These are phyloP conservation scores for Cladosporium sp. DNA, from an alignment of 2,329 filamentous ascomycete species.

Conservation along the genomic window DNA sequence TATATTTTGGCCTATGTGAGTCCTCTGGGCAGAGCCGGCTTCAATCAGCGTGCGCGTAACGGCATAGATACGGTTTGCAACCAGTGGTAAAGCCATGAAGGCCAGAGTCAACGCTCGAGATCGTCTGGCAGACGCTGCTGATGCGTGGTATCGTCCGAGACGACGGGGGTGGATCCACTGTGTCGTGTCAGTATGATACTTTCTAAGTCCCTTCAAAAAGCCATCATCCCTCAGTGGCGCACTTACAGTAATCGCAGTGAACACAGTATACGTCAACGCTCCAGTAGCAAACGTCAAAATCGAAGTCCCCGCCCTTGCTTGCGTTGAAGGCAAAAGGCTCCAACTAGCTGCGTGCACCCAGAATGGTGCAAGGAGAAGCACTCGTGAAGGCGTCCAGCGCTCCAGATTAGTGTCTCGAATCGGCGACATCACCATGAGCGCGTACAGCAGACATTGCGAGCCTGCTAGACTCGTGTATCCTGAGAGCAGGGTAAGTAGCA, in stretches of 20 bases:
- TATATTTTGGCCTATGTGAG: not conserved
- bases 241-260: conserved; percentile 13
- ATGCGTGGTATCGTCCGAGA: conserved; percentile 7
- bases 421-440: conserved; percentile 14
- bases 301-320: not conserved
- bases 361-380: not conserved
- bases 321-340: not conserved
- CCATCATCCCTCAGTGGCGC: not conserved
- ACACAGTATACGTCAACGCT: not conserved
- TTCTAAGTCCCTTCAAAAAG: not conserved
- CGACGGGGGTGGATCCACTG: conserved; percentile 17
- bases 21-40: not conserved
- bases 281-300: not conserved
- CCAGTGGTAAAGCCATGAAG: conserved; percentile 6
- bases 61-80: not conserved
- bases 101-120: conserved; percentile 2
- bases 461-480: conserved; percentile 2
- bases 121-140: not conserved
- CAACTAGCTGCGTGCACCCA: not conserved
- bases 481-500: not conserved
- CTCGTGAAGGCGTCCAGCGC: conserved; percentile 10
- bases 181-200: not conserved
- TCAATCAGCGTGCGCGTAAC: not conserved
- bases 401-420: conserved; percentile 11
- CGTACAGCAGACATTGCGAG: conserved; percentile 10